Evolutionary conservation across 1,284 basidiomycete genomes (phyloP), one percentile per base, ranked within the genome.

Genomic region (Naganishia albida): DNA sequence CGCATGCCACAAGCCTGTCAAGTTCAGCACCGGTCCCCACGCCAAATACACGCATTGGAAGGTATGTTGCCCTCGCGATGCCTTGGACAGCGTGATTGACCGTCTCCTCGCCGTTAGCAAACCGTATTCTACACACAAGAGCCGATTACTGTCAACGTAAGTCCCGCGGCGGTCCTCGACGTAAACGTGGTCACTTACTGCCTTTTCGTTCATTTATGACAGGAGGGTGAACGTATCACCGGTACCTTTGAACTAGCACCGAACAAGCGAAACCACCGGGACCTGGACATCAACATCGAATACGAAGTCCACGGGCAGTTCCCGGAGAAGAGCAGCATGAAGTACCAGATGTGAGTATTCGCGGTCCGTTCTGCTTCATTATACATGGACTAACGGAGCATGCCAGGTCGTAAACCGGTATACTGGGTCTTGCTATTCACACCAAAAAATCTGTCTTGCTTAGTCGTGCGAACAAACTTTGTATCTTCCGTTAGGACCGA

Each of bases 41-140:
- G 90, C 93, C 62, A 90, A 92, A 80, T 95, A 96, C 83, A 96
- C 93, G 20, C 93, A 95, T 80, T 94, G 92, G 92, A 96, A 96
- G 44, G 57, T 60, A 23, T 25, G 57, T 49, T 2, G 10, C 16
- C 10, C 1, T 88, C n/a, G n/a, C n/a, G n/a, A n/a, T n/a, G n/a
- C n/a, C n/a, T n/a, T n/a, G n/a, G n/a, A n/a, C n/a, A n/a, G n/a
- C n/a, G n/a, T n/a, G 44, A 44, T 16, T 40, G 12, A 23, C 23
- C n/a, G n/a, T n/a, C n/a, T 44, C 23, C 13, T 30, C 6, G 2
- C 16, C 26, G 7, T 40, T 28, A 60, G 79, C 92, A 96, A 86
- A 95, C 93, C 63, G 93, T 97, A 43, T 96, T 97, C 82, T 97
- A 97, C 81, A 94, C 93, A 39, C 89, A 90, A 40, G 83, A 86